phyloP scores from a whole-genome alignment of 257 asterid genomes.

The Plantago elongata region DNA sequence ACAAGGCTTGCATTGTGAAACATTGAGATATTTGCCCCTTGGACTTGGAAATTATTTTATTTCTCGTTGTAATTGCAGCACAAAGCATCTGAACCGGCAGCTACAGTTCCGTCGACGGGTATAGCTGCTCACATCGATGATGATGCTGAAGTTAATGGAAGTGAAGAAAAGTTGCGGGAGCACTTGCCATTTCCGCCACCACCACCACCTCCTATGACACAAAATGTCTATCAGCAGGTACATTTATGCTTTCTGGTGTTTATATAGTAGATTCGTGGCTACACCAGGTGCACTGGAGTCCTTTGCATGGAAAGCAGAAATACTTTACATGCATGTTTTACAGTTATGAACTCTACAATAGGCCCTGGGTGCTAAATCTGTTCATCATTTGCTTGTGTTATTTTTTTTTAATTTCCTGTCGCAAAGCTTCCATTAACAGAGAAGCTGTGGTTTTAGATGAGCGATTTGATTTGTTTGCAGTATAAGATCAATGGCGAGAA shows the following conservation, averaged over 20 bases:
- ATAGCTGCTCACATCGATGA: slow-evolving; percentile 79
- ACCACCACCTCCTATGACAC: slow-evolving; percentile 61
- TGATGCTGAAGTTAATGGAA: slow-evolving; percentile 55
- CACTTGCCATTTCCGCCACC: slow-evolving; percentile 47
- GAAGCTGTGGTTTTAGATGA: slow-evolving; percentile 15
- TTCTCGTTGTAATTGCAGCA: slow-evolving; percentile 33
- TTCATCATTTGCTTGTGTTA: neutral
- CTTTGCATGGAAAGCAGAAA: neutral
- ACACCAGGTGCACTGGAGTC: neutral
- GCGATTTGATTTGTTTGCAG: slow-evolving; percentile 47
- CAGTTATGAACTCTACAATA: neutral
- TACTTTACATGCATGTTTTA: neutral
- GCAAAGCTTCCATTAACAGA: neutral
- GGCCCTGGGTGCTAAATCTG: neutral
- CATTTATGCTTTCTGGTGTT: neutral
- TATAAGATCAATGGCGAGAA: slow-evolving; percentile 42
- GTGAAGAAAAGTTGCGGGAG: slow-evolving; percentile 41
- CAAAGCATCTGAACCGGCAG: slow-evolving; percentile 41
- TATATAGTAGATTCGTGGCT: neutral
- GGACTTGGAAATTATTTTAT: neutral
- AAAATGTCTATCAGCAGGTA: slow-evolving; percentile 57
- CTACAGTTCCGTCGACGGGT: slow-evolving; percentile 60
- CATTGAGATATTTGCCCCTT: slow-evolving; percentile 3
- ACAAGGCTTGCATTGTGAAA: neutral
- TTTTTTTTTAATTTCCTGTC: neutral